Base-by-base conservation (phyloP, 2,329 filamentous ascomycete species). In the Arachnopeziza araneosa region DNA sequence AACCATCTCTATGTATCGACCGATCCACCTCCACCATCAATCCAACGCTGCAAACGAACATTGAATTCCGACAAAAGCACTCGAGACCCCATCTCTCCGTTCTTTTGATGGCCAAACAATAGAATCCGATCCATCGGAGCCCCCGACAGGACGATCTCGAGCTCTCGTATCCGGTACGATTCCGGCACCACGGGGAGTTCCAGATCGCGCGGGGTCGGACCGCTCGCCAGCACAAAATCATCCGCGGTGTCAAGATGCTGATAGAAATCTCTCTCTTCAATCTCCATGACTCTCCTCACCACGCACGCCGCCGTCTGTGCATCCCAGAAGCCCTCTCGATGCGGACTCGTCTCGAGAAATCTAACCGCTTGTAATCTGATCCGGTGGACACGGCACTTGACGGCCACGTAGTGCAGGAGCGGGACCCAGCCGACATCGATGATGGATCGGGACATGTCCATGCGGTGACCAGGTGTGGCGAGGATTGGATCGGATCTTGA, bases 271-370 rank as follows among this genome's bases (percentile, higher is more conserved):
- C 64, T 60, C 36, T 78, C 76, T 52, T 79, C 77, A 14, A 78
- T 64, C 52, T 72, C 66, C 60, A 79, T 69, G 0, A 79, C 69
- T 57, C 75, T 73, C 23, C 64, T 63, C 0, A 73, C 73, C 2
- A 78, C 66, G 19, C 64, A 63, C 0, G 71, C 71, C 1, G 68
- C 64, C 5, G 74, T 56, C 2, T 57, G 66, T 1, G 72, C 60
- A 64, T 78, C 74, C 77, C 78, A 80, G 3, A 79, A 71, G 0
- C 75, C 76, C 64, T 79, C 77, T 22, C 73, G 70, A 50, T 76
- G 72, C 1, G 66, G 63, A 1, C 64, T 59, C 1, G 62, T 61
- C 21, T 67, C 66, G 0, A 79, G 64, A 0, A 78, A 60, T 2
- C 60, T 64, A 1, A 76, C 63, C 0, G 77, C 77, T 44, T 77